A percentile compares a stretch with the other conserved stretches of the same genome.
Conservation (phyloP, 306 rosid genomes). For the Mimosa bimucronata region DNA sequence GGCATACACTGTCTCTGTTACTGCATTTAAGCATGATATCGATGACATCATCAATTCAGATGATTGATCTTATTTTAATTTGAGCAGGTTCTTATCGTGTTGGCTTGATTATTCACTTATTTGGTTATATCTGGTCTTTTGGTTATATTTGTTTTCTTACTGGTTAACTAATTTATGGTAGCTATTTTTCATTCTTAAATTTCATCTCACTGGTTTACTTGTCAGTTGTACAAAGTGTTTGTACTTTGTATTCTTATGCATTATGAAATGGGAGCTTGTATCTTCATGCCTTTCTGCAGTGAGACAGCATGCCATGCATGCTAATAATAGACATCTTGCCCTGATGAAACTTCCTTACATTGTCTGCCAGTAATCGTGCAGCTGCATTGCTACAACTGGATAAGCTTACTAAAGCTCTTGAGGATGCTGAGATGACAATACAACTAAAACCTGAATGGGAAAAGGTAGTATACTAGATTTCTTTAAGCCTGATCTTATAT, state of each 20-base stretch:
- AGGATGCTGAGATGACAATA: constrained; percentile 92
- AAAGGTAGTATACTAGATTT: constrained; percentile 56
- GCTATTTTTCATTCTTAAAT: not conserved
- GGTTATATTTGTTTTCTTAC: not conserved
- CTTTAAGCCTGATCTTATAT: constrained; percentile 16
- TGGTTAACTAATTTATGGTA: not conserved
- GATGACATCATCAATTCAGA: not conserved
- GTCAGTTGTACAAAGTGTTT: constrained; percentile 11
- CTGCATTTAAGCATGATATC: not conserved
- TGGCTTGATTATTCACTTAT: not conserved
- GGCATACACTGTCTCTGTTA: not conserved
- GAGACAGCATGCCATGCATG: not conserved
- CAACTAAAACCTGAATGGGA: constrained; percentile 93
- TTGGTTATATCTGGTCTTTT: not conserved
- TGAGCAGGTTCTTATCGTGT: not conserved
- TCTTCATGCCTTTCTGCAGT: constrained; percentile 1
- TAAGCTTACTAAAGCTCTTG: constrained; percentile 93
- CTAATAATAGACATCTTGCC: constrained; percentile 14
- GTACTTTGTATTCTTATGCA: constrained; percentile 21
- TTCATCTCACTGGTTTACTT: too few relatives aligned
- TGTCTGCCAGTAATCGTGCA: constrained; percentile 85
- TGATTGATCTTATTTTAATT: not conserved
- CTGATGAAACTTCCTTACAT: constrained; percentile 38
- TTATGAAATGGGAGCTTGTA: constrained; percentile 2
- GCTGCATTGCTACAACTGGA: constrained; percentile 96